Base-by-base conservation (phyloP, 306 rosid genomes). In the Rubus idaeus region DNA sequence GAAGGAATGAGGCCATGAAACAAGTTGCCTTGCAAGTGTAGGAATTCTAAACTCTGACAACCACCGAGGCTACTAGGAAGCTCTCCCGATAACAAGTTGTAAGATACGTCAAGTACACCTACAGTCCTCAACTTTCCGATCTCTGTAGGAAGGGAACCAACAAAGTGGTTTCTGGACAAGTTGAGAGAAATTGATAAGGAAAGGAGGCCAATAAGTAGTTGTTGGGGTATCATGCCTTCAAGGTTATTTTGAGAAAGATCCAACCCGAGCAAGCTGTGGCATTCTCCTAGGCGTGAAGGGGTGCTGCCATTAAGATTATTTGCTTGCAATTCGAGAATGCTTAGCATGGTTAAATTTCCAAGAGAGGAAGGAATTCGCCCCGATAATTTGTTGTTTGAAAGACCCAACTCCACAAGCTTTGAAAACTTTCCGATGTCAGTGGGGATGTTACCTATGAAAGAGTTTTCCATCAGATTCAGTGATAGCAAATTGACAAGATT, bases 251-350 rank as follows among this genome's bases (percentile, higher is more conserved):
- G 4, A 16, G 11, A 63, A 39, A 63, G 20, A 63, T 14, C 12
- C 6, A 63, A 13, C 1, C 0, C 2, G 0, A 0, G 12, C 17
- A 63, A 37, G 2, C 11, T 0, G 0, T 63, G 23, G 1, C 11
- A 63, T 37, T 30, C 8, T 12, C n/a, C 67, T 3, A 61, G 67
- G 67, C 68, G 35, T 2, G 5, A 13, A 5, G 68, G 68, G 26
- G 7, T 55, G 26, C 17, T 26, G 1, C 40, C 41, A 5, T 12
- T 4, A 0, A 60, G 66, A 23, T 60, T 60, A 60, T 60, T 60
- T 60, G 3, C 18, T 1, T 26, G 1, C 66, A 60, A 60, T 0
- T 12, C 0, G 3, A 26, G 41, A 4, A 0, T 0, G 3, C 0
- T 30, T 62, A 62, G 12, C 1, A 4, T 0, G 6, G n/a, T 5